Base-by-base conservation (phyloP, 1,284 basidiomycete species). In the Cutaneotrichosporon mucoides region DNA sequence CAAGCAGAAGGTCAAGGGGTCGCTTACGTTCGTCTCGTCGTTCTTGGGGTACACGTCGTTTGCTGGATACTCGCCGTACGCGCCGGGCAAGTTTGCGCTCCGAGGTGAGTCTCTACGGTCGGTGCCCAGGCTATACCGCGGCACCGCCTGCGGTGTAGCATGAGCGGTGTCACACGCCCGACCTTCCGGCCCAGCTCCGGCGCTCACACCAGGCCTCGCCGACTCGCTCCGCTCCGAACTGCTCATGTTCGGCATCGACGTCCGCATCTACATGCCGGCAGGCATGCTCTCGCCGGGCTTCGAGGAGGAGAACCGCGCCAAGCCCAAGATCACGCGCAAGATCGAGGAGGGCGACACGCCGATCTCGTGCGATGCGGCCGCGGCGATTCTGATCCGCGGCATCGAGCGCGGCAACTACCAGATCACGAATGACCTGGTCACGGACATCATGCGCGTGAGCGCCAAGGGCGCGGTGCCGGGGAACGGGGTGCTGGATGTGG, bases 21-120 rank as follows among this genome's bases (percentile, higher is more conserved):
- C 88, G 70, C 87, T 98, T 59, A 82, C 92, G 4, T 85, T 98
- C 53, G 85, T 91, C 24, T 87, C 87, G 7, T 93, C 90, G 0
- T 83, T 87, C n/a, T 76, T 95, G 12, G 89, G 88, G 0, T 86
- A 88, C 66, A 88, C 92, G 80, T 84, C 86, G 1, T 82, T 97
- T 53, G 80, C 90, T 13, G 94, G 95, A 0, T 98, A 89, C 69
- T 82, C 88, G 4, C 83, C 87, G 2, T 98, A 99, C 74, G 81
- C 89, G 1, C 92, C 94, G 0, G 89, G 86, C 51, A 98, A 97
- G 76, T 88, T 89, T 68, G 95, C 95, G 9, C 77, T 97, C 12
- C 82, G 92, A 79, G 92, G 53, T 55, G 44, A 45, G 52, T 53
- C 24, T 24, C 24, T 24, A 24, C 24, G 24, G 24, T 24, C 24